These are phyloP conservation scores for Brasenia schreberi DNA, from an alignment of 164 flowering plant genomes.

Conservation along the genomic window DNA sequence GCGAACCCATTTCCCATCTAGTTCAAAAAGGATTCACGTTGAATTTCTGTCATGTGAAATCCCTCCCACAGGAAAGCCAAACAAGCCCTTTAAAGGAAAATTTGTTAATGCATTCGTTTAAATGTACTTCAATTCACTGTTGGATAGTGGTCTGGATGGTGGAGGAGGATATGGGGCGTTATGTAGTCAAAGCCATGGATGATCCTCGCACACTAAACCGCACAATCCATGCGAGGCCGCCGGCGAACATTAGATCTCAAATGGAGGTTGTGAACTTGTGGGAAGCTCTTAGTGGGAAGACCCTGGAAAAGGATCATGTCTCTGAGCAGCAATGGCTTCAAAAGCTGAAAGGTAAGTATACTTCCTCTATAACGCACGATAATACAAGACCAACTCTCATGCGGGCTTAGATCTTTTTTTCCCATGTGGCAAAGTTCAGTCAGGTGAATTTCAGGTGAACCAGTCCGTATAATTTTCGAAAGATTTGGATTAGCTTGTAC, in stretches of 20 bases:
- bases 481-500: neutral
- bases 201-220: conserved; percentile 66
- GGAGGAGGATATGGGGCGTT: conserved; percentile 52
- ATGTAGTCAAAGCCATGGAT: conserved; percentile 34
- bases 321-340: conserved; percentile 32
- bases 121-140: too few species aligned
- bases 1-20: too few species aligned
- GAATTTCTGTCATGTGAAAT: too few species aligned
- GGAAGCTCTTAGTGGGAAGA: conserved; percentile 35
- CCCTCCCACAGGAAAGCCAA: too few species aligned
- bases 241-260: conserved; percentile 41
- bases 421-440: neutral
- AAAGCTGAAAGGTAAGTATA: conserved; percentile 28
- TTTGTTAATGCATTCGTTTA: too few species aligned
- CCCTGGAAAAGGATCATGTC: conserved; percentile 21
- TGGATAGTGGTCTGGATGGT: conserved; percentile 38
- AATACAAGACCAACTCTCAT: too few species aligned
- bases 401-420: too few species aligned
- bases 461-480: neutral
- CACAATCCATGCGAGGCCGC: conserved; percentile 49
- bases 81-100: too few species aligned
- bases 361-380: neutral
- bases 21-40: too few species aligned
- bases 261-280: conserved; percentile 37
- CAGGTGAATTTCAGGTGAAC: neutral